Evolutionary conservation across 345 rosid species (phyloP), one percentile per base, ranked within the genome.

Genomic region (Euclidium syriacum): DNA sequence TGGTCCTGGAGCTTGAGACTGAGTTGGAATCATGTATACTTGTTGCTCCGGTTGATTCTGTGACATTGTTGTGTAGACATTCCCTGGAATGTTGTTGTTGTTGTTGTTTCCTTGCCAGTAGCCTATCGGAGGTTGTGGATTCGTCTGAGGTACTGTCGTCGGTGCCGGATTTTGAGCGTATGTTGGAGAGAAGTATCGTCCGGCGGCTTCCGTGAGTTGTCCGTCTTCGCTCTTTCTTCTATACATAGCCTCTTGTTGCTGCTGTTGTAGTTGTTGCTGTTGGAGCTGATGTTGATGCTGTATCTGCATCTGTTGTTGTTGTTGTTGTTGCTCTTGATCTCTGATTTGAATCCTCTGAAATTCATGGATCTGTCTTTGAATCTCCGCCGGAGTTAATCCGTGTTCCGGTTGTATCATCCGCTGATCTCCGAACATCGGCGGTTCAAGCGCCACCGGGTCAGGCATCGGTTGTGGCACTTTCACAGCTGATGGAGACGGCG

Each of bases 331-430:
- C 49, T 79, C 77, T 64, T 81, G 84, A 30, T 86, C 85, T 64
- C 89, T 79, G 48, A 89, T 79, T 19, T 92, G 98, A 77, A 89
- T 48, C 88, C 83, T 80, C 72, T 92, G 96, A 53, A 91, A 64
- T 27, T 91, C 82, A 46, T 84, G 85, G 46, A 89, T 17, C 48
- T 83, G 87, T 52, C 85, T 70, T 62, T 83, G 87, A 48, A 86
- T 70, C 43, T 83, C 87, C 41, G 36, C 79, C 11, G 59, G 70
- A 32, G 25, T 34, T 35, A 80, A 34, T 14, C 68, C 72, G 9
- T 67, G 90, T 46, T 85, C 86, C 62, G 66, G 38, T 49, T 42
- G 70, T n/a, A 75, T 54, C 54, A 48, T 65, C 58, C 50, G 73
- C 35, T 67, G 75, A 12, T 70, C 77, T 47, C 34, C 24, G 47